Percentiles rank a stretch among this genome's conserved stretches.
Conservation (phyloP, 352 stramenopile genomes). For the Saprolegnia parasitica region DNA sequence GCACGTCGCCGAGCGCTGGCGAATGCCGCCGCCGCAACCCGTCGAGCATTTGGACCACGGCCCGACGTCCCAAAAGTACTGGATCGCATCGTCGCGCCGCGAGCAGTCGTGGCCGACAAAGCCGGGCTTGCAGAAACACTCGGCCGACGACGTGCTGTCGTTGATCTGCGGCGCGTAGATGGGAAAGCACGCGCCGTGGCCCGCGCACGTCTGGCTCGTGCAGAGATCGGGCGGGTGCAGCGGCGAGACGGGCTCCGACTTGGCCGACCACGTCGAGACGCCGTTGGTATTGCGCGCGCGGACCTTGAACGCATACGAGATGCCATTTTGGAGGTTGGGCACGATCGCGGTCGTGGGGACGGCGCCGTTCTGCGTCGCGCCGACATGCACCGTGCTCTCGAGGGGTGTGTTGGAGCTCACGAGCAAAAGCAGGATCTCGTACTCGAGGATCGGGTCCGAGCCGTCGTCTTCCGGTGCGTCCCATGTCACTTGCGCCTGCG, state of each 20-base stretch:
- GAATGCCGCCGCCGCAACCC: conserved; percentile 57
- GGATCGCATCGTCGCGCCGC: conserved; percentile 38
- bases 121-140: conserved; percentile 58
- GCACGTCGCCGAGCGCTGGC: conserved; percentile 42
- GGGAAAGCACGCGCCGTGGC: conserved; percentile 63
- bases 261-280: conserved; percentile 63
- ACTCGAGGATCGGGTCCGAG: conserved; percentile 48
- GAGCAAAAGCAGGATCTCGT: conserved; percentile 41
- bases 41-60: conserved; percentile 55
- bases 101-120: conserved; percentile 64
- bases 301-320: conserved; percentile 68
- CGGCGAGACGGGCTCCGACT: conserved; percentile 61
- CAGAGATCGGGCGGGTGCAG: conserved; percentile 70
- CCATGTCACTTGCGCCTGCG: conserved; percentile 56
- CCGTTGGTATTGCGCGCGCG: conserved; percentile 58
- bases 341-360: conserved; percentile 45
- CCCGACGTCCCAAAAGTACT: conserved; percentile 50
- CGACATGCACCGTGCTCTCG: conserved; percentile 1
- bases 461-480: conserved; percentile 59
- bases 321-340: conserved; percentile 47
- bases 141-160: conserved; percentile 6
- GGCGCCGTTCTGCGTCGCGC: background rate
- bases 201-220: conserved; percentile 51
- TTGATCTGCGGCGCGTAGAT: conserved; percentile 36
- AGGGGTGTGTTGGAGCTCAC: conserved; percentile 16